phyloP scores from a whole-genome alignment of 352 stramenopile genomes.

The Pythium chondricola region DNA sequence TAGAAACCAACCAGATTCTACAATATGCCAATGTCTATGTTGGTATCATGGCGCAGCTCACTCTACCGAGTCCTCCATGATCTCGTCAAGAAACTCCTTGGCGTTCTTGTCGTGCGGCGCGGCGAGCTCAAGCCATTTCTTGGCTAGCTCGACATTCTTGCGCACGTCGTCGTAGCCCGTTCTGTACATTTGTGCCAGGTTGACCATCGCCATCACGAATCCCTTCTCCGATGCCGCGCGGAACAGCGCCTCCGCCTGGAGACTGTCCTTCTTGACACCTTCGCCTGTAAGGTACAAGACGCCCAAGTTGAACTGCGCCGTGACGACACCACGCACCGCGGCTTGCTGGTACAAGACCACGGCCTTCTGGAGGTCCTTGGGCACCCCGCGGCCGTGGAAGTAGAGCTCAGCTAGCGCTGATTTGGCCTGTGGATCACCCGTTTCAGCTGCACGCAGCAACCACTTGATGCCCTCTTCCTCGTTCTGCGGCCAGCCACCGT shows the following conservation, averaged over 20 bases:
- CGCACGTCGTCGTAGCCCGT: conserved; percentile 60
- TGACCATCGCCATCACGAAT: conserved; percentile 86
- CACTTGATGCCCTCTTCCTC: conserved; percentile 59
- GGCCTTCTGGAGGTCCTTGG: conserved; percentile 43
- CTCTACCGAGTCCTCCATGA: conserved; percentile 15
- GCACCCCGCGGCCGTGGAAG: conserved; percentile 50
- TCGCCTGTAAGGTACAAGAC: conserved; percentile 67
- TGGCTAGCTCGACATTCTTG: conserved; percentile 49
- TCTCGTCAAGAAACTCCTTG: conserved; percentile 57
- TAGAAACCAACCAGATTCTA: too few species aligned
- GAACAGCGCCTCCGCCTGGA: conserved; percentile 71
- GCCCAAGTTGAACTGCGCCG: conserved; percentile 75
- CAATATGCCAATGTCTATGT: too few species aligned
- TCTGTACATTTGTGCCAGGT: conserved; percentile 81
- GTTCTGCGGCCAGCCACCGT: conserved; percentile 33
- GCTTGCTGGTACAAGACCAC: conserved; percentile 70
- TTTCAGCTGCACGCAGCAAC: conserved; percentile 69
- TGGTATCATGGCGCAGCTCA: too few species aligned
- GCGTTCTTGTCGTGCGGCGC: conserved; percentile 70
- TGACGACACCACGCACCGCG: conserved; percentile 43
- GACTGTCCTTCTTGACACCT: conserved; percentile 41
- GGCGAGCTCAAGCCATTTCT: conserved; percentile 71
- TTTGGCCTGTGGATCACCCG: conserved; percentile 68
- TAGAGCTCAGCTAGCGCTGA: conserved; percentile 67
- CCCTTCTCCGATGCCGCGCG: conserved; percentile 65